Conservation (phyloP, 75 land plant species). For the Selaginella tamariscina region DNA sequence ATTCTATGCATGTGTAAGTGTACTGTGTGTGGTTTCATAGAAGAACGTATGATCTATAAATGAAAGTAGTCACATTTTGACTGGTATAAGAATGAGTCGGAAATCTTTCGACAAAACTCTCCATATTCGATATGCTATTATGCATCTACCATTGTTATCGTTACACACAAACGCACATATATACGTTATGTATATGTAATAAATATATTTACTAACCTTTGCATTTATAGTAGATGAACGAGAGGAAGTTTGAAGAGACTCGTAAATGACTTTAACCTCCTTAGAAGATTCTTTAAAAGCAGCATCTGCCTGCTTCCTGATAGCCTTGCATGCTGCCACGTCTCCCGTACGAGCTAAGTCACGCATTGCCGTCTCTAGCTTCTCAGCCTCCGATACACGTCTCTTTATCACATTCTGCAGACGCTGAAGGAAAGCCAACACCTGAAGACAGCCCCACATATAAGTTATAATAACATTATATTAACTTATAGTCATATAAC, state of each 20-base stretch:
- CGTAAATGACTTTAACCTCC: constrained; percentile 49
- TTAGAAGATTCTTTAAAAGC: constrained; percentile 57
- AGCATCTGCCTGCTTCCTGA: constrained; percentile 65
- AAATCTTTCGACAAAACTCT: too few species aligned
- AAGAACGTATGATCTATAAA: too few species aligned
- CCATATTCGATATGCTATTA: too few species aligned
- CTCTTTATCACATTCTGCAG: constrained; percentile 49
- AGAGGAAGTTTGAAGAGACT: constrained; percentile 42
- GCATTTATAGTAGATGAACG: constrained; percentile 47
- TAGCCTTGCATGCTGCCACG: constrained; percentile 72
- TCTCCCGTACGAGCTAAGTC: constrained; percentile 89
- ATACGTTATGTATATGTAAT: background rate
- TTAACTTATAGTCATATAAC: too few species aligned
- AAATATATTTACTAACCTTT: constrained; percentile 35
- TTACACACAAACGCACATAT: constrained; percentile 34
- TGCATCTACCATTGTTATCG: constrained; percentile 62
- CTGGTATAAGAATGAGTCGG: too few species aligned
- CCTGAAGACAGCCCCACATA: constrained; percentile 22
- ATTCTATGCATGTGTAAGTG: too few species aligned
- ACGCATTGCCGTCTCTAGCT: constrained; percentile 65
- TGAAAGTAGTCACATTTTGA: too few species aligned
- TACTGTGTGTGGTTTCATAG: too few species aligned
- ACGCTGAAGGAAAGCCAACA: constrained; percentile 55
- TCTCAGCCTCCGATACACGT: constrained; percentile 44
- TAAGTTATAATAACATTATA: background rate